A percentile compares a stretch with the other conserved stretches of the same genome.
Conservation (phyloP, 1,284 basidiomycete species). For the Apiotrichum laibachii region DNA sequence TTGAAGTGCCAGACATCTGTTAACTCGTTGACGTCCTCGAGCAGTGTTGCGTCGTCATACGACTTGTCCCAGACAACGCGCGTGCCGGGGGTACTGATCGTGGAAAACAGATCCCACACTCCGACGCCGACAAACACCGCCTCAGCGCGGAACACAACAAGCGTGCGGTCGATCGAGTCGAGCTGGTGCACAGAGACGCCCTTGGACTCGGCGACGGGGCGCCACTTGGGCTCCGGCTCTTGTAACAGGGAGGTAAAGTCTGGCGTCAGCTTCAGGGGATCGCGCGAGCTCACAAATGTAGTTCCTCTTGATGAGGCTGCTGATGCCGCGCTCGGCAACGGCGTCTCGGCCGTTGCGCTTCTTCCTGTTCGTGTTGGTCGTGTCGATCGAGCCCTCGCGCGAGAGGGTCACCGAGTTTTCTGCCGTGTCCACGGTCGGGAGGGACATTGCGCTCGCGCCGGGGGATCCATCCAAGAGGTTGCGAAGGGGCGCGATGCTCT, state of each 20-base stretch:
- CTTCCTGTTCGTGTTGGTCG: slow-evolving; percentile 9
- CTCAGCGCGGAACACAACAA: slow-evolving; percentile 94
- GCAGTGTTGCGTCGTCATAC: slow-evolving; percentile 75
- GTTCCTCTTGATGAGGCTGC: slow-evolving; percentile 80
- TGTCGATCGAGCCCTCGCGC: slow-evolving; percentile 20
- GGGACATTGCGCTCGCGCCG: slow-evolving; percentile 41
- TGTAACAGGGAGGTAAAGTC: slow-evolving; percentile 94
- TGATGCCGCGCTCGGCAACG: slow-evolving; percentile 70
- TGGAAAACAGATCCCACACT: slow-evolving; percentile 92
- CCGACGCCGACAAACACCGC: slow-evolving; percentile 96
- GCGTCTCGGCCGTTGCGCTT: slow-evolving; percentile 56
- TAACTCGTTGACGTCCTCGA: slow-evolving; percentile 89
- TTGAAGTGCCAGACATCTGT: slow-evolving; percentile 90
- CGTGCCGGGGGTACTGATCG: slow-evolving; percentile 79
- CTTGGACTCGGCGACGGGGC: slow-evolving; percentile 70
- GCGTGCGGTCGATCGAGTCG: slow-evolving; percentile 93
- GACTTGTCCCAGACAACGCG: slow-evolving; percentile 84
- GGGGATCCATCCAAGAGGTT: slow-evolving; percentile 42
- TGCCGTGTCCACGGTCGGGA: slow-evolving; percentile 35
- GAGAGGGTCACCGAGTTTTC: slow-evolving; percentile 22
- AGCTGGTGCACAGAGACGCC: slow-evolving; percentile 93
- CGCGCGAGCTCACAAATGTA: slow-evolving; percentile 67
- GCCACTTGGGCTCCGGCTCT: slow-evolving; percentile 99
- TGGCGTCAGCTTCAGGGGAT: slow-evolving; percentile 20
- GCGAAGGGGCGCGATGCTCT: slow-evolving; percentile 13